Percentiles rank a stretch among this genome's conserved stretches.
Conservation (phyloP, 805 yeast species). For the Hanseniaspora mollemarum region DNA sequence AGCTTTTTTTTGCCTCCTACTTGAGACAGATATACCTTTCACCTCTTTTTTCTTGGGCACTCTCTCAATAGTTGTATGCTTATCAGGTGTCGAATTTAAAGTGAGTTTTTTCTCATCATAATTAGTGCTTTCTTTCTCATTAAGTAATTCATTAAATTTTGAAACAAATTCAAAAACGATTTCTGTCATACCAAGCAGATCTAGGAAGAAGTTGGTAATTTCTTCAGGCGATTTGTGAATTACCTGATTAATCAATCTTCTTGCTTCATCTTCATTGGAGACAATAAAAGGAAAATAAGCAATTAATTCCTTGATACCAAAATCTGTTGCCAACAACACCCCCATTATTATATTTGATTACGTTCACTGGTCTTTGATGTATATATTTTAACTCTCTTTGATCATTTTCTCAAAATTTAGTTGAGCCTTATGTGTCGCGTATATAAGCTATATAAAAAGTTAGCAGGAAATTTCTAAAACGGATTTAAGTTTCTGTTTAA, state of each 20-base stretch:
- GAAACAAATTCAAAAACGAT: constrained; percentile 26
- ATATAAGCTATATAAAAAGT: too few relatives aligned
- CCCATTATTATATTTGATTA: not conserved
- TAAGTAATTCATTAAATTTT: constrained; percentile 23
- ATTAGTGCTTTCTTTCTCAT: not conserved
- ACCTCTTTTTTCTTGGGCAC: not conserved
- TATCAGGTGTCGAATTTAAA: not conserved
- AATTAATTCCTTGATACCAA: constrained; percentile 26
- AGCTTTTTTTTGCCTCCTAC: not conserved
- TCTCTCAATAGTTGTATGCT: not conserved
- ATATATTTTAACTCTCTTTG: too few relatives aligned
- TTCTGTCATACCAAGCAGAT: constrained; percentile 28
- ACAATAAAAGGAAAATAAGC: constrained; percentile 26
- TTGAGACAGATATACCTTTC: not conserved
- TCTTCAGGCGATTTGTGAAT: constrained; percentile 18
- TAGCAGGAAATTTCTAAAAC: too few relatives aligned
- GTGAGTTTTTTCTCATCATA: not conserved
- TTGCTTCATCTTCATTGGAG: constrained; percentile 25
- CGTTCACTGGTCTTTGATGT: not conserved
- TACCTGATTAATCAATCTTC: constrained; percentile 25
- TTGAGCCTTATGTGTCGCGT: too few relatives aligned
- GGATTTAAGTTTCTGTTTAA: too few relatives aligned
- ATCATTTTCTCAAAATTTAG: too few relatives aligned
- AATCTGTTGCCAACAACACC: constrained; percentile 22
- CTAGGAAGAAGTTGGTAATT: constrained; percentile 26